Conservation (phyloP, 2,329 filamentous ascomycete species). For the Tolypocladium ovalisporum region DNA sequence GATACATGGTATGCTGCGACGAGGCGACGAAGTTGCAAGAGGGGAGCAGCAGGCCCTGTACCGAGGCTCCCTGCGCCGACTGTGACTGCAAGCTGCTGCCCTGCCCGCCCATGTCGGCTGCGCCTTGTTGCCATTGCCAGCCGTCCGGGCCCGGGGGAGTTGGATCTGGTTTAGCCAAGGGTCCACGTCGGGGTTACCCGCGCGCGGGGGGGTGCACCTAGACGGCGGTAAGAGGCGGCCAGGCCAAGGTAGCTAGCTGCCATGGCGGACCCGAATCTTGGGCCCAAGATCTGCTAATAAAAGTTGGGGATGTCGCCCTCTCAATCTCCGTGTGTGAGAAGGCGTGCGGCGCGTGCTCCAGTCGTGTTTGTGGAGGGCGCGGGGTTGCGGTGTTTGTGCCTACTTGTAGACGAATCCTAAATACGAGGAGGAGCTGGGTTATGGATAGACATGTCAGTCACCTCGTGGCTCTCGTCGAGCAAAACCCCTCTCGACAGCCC, state of each 20-base stretch:
- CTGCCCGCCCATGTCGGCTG: background rate
- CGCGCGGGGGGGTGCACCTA: background rate
- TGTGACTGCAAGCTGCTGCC: background rate
- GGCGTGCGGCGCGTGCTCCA: background rate
- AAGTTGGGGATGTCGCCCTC: background rate
- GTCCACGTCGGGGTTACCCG: background rate
- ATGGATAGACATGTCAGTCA: background rate
- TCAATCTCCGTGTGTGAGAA: background rate
- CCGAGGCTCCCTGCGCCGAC: background rate
- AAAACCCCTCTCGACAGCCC: background rate
- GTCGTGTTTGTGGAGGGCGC: background rate
- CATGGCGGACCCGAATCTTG: background rate
- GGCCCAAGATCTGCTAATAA: background rate
- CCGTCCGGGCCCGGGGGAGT: background rate
- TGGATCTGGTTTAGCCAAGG: background rate
- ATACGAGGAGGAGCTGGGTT: background rate
- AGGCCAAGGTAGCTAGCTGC: background rate
- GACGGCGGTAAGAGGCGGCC: background rate
- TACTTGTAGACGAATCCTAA: background rate
- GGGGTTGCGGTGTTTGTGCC: background rate
- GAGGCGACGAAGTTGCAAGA: background rate
- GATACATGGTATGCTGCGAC: background rate
- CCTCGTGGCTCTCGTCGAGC: background rate
- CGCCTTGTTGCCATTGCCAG: background rate
- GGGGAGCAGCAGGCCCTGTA: background rate